A percentile compares a stretch with the other conserved stretches of the same genome.
Evolutionary conservation across 1,139 yeast species (phyloP).

Genomic region (Debaryomyces sp.): DNA sequence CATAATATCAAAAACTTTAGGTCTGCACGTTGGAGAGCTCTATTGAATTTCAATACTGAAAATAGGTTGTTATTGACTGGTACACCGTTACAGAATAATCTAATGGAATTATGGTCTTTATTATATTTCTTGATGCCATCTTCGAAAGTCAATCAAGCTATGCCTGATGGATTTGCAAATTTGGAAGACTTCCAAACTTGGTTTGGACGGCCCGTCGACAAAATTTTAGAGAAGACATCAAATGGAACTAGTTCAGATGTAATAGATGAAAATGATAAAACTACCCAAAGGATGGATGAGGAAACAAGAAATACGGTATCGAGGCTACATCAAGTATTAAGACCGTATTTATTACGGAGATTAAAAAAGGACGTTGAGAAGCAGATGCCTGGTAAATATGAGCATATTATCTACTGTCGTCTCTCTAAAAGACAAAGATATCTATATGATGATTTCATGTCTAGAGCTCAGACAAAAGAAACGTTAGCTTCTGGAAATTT

Average conservation of each 20-base stretch:
- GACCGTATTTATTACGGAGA: conserved; percentile 90
- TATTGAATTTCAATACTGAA: conserved; percentile 89
- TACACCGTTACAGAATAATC: conserved; percentile 90
- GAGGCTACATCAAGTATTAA: conserved; percentile 86
- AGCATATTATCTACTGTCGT: conserved; percentile 90
- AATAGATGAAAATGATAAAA: conserved; percentile 43
- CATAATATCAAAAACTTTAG: conserved; percentile 96
- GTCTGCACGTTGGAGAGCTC: conserved; percentile 96
- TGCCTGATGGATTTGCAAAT: conserved; percentile 97
- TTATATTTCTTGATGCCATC: conserved; percentile 96
- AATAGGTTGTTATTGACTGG: conserved; percentile 89
- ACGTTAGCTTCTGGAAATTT: conserved; percentile 95
- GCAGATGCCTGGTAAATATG: conserved; percentile 98
- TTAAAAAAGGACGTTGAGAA: conserved; percentile 96
- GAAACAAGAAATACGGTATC: conserved; percentile 87
- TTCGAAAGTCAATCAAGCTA: conserved; percentile 62
- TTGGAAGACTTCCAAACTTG: conserved; percentile 95
- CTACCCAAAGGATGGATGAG: conserved; percentile 45
- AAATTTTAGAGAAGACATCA: conserved; percentile 69
- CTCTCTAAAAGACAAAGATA: conserved; percentile 90
- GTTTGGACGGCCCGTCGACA: conserved; percentile 97
- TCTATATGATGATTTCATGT: conserved; percentile 95
- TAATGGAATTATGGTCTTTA: conserved; percentile 92
- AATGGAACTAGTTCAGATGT: conserved; percentile 54
- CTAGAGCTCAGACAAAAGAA: conserved; percentile 92